These are phyloP conservation scores for Biscogniauxia sp. DNA, from an alignment of 2,329 filamentous ascomycete genomes.

Conservation along the genomic window DNA sequence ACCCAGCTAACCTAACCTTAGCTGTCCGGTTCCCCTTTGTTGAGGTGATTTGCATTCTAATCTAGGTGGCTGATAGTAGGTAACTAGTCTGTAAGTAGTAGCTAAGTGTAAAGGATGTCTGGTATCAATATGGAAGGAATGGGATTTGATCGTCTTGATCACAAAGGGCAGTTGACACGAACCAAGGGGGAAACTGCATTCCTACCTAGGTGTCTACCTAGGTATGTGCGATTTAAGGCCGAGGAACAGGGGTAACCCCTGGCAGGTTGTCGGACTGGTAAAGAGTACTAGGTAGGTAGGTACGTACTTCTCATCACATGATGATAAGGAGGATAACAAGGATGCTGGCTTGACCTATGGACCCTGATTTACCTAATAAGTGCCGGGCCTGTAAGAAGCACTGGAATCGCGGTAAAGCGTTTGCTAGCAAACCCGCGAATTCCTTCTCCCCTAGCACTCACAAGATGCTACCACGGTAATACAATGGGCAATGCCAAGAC, in stretches of 20 bases:
- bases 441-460: slow-evolving; percentile 9
- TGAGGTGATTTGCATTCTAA: too few relatives aligned
- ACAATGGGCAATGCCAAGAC: slow-evolving; percentile 43
- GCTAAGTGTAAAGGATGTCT: not conserved
- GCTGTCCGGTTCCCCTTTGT: too few relatives aligned
- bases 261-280: slow-evolving; percentile 7
- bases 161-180: not conserved
- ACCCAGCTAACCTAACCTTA: too few relatives aligned
- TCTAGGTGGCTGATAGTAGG: too few relatives aligned
- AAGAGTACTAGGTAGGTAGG: too few relatives aligned
- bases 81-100: not conserved
- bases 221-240: not conserved
- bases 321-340: slow-evolving; percentile 17
- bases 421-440: slow-evolving; percentile 5
- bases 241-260: not conserved
- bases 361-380: slow-evolving; percentile 5
- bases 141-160: not conserved
- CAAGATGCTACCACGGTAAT: slow-evolving; percentile 41
- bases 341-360: slow-evolving; percentile 4
- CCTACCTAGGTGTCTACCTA: too few relatives aligned
- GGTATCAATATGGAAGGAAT: not conserved
- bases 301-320: slow-evolving; percentile 16
- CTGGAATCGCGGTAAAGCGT: not conserved
- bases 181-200: not conserved
- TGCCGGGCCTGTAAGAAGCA: slow-evolving; percentile 6